phyloP scores from a whole-genome alignment of 495 filamentous ascomycete genomes.

The Talaromyces proteolyticus region DNA sequence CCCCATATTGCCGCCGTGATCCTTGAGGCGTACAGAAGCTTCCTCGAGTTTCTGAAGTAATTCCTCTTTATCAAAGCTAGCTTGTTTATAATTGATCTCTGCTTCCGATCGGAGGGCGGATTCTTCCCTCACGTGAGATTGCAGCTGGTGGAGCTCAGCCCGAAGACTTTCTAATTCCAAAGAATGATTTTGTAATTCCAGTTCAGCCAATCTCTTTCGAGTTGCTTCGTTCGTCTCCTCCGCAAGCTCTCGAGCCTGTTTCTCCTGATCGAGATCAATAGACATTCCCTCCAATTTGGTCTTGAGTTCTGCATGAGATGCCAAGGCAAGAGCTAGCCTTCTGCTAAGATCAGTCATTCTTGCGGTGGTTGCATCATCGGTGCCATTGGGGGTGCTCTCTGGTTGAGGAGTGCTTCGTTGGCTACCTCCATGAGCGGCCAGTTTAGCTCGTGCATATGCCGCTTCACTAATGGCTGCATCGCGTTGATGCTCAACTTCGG shows the following conservation, averaged over 20 bases:
- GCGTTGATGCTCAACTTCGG: constrained; percentile 86
- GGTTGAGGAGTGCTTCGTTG: constrained; percentile 64
- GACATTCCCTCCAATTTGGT: constrained; percentile 59
- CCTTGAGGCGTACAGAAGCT: constrained; percentile 56
- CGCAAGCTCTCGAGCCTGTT: constrained; percentile 69
- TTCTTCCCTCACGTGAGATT: constrained; percentile 73
- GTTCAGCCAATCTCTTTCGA: constrained; percentile 72
- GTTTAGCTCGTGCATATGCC: constrained; percentile 87
- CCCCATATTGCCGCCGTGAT: constrained; percentile 64
- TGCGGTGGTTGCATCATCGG: constrained; percentile 50
- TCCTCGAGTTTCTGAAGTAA: constrained; percentile 65
- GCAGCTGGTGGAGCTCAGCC: constrained; percentile 71
- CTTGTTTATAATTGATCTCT: constrained; percentile 60
- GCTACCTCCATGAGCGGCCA: constrained; percentile 76
- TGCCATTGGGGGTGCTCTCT: constrained; percentile 51
- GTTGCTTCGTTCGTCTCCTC: constrained; percentile 84
- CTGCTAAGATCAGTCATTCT: constrained; percentile 71
- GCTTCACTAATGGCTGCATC: constrained; percentile 91
- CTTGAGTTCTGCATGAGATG: constrained; percentile 69
- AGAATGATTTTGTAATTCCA: constrained; percentile 79
- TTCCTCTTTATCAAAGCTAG: constrained; percentile 80
- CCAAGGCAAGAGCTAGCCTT: constrained; percentile 75
- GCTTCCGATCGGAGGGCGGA: constrained; percentile 70
- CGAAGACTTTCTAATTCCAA: constrained; percentile 80
- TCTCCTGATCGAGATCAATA: constrained; percentile 73